These are phyloP conservation scores for Parsonsia alboflavescens DNA, from an alignment of 257 asterid genomes.

Conservation along the genomic window DNA sequence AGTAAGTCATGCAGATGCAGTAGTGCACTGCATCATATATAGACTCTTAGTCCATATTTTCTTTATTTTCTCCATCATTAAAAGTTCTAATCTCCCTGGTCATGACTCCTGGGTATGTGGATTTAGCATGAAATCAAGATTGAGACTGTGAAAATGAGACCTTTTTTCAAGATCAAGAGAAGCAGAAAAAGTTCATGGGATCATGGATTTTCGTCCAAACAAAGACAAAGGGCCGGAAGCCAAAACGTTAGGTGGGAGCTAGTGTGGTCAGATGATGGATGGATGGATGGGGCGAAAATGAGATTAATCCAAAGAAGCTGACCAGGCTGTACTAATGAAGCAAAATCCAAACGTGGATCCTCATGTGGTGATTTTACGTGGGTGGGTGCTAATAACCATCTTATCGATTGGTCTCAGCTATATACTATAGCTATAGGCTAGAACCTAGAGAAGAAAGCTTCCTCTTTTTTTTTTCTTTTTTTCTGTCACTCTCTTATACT, in stretches of 20 bases:
- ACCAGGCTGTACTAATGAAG: not conserved
- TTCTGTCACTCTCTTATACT: not conserved
- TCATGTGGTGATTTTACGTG: constrained; percentile 49
- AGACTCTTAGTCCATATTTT: not conserved
- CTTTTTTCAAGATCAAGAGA: not conserved
- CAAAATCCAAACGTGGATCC: constrained; percentile 4
- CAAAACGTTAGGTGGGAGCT: constrained; percentile 23
- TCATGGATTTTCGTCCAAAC: not conserved
- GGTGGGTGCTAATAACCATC: constrained; percentile 68
- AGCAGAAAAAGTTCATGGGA: not conserved
- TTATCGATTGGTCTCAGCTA: constrained; percentile 30
- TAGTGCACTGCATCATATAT: not conserved
- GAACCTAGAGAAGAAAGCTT: constrained; percentile 7
- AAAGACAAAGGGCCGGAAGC: not conserved
- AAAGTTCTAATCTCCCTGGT: not conserved
- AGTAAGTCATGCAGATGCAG: not conserved
- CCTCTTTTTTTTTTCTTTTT: too few relatives aligned
- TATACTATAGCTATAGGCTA: constrained; percentile 2
- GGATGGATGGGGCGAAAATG: constrained; percentile 10
- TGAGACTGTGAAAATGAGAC: not conserved
- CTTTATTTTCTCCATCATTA: not conserved
- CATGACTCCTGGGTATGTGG: not conserved
- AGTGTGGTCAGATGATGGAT: constrained; percentile 14
- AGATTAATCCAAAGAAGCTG: constrained; percentile 2
- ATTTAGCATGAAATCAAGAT: not conserved